Percentiles rank a stretch among this genome's conserved stretches.
These are phyloP conservation scores for Penicillium paradoxum DNA, from an alignment of 495 filamentous ascomycete species.

Conservation along the genomic window DNA sequence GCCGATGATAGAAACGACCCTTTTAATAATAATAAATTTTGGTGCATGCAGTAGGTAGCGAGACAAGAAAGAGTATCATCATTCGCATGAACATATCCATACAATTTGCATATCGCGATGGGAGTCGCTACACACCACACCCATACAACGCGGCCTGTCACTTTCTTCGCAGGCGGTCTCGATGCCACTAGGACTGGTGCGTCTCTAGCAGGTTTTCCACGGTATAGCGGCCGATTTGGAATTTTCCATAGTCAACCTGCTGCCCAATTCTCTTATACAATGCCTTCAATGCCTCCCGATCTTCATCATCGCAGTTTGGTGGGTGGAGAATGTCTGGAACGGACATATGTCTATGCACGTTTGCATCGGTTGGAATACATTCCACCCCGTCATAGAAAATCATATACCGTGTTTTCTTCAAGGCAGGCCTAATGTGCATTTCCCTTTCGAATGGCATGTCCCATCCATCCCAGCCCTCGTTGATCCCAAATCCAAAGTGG, in stretches of 20 bases:
- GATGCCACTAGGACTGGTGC: neutral
- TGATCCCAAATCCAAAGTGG: conserved; percentile 16
- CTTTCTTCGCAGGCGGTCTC: too few species aligned
- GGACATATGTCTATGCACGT: too few species aligned
- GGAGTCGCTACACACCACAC: too few species aligned
- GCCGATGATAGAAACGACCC: too few species aligned
- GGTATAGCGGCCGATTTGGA: neutral
- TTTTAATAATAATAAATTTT: too few species aligned
- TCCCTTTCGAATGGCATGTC: conserved; percentile 16
- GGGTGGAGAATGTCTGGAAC: too few species aligned
- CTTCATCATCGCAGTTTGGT: neutral
- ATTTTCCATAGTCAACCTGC: neutral
- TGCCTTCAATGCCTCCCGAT: conserved; percentile 2
- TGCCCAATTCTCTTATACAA: neutral
- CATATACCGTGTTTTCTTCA: neutral
- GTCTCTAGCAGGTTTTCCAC: neutral
- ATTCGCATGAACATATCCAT: too few species aligned
- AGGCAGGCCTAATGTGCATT: neutral
- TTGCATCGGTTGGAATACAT: neutral
- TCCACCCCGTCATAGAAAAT: neutral
- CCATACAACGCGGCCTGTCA: too few species aligned
- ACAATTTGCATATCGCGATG: too few species aligned
- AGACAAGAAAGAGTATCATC: too few species aligned
- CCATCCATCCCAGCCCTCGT: neutral
- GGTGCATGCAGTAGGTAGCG: too few species aligned